A percentile compares a stretch with the other conserved stretches of the same genome.
Evolutionary conservation across 2,329 filamentous ascomycete species (phyloP).

Genomic region (Sphaerostilbella broomeana): DNA sequence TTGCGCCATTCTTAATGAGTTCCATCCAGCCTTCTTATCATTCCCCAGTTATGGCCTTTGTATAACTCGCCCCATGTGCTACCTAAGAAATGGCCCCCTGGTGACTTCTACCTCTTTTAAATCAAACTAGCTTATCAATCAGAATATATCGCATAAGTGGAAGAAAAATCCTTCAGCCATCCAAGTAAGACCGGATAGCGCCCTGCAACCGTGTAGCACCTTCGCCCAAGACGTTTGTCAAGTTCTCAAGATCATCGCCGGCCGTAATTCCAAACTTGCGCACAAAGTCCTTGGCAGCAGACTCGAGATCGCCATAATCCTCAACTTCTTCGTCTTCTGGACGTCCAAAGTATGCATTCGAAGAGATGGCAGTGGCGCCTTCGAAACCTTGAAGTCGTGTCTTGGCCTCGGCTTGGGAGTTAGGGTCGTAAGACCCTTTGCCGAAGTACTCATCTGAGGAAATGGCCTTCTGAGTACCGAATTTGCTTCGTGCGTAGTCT

Average conservation of each 20-base stretch:
- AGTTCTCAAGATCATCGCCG: constrained; percentile 89
- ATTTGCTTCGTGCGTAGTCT: constrained; percentile 78
- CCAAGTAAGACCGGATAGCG: constrained; percentile 58
- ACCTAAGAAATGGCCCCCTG: too few species aligned
- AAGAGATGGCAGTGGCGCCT: constrained; percentile 85
- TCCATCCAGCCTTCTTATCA: constrained; percentile 11
- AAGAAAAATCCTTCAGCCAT: constrained; percentile 46
- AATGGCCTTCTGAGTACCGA: constrained; percentile 89
- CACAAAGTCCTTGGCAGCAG: constrained; percentile 92
- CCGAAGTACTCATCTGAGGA: constrained; percentile 98
- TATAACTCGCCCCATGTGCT: too few species aligned
- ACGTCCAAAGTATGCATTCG: constrained; percentile 94
- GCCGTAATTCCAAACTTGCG: constrained; percentile 93
- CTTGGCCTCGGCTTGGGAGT: constrained; percentile 78
- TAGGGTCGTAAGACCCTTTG: constrained; percentile 77
- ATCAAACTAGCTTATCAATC: too few species aligned
- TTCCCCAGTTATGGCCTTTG: neutral
- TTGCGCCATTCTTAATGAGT: constrained; percentile 22
- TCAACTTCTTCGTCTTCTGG: constrained; percentile 75
- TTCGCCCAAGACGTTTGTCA: constrained; percentile 76
- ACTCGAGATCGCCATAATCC: constrained; percentile 86
- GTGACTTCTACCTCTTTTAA: too few species aligned
- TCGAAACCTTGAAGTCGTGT: constrained; percentile 84
- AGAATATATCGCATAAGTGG: too few species aligned
- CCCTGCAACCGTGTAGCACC: constrained; percentile 80